Conservation (phyloP, 495 filamentous ascomycete genomes). For the Darksidea phi region DNA sequence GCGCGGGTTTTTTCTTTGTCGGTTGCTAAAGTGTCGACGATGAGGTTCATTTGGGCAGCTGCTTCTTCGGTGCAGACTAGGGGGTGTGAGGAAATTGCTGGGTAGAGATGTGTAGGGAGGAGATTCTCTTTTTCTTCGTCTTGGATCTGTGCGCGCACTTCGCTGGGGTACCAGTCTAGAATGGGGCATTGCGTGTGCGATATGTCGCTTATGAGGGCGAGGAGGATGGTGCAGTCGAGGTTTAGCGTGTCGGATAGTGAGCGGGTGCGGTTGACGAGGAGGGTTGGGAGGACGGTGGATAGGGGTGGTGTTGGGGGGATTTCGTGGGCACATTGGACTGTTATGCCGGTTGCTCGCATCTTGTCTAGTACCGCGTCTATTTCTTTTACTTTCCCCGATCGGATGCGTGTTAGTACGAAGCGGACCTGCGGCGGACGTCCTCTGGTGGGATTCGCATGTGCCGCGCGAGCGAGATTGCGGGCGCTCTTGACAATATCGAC, state of each 20-base stretch:
- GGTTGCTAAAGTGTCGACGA: slow-evolving; percentile 66
- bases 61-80: slow-evolving; percentile 66
- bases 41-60: slow-evolving; percentile 61
- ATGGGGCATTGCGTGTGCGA: slow-evolving; percentile 57
- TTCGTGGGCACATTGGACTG: slow-evolving; percentile 45
- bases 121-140: slow-evolving; percentile 61
- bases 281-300: slow-evolving; percentile 43
- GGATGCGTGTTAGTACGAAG: slow-evolving; percentile 61
- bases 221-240: slow-evolving; percentile 71
- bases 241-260: slow-evolving; percentile 61
- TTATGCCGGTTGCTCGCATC: slow-evolving; percentile 57
- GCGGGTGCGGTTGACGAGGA: slow-evolving; percentile 56
- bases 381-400: slow-evolving; percentile 50
- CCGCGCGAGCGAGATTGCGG: slow-evolving; percentile 53
- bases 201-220: slow-evolving; percentile 70
- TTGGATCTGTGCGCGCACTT: slow-evolving; percentile 64
- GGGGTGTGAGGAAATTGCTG: slow-evolving; percentile 53
- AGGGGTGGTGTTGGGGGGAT: slow-evolving; percentile 31
- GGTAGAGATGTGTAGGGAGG: slow-evolving; percentile 62
- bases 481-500: slow-evolving; percentile 56
- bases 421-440: slow-evolving; percentile 54
- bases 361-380: slow-evolving; percentile 58
- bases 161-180: slow-evolving; percentile 51
- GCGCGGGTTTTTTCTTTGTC: slow-evolving; percentile 59
- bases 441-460: slow-evolving; percentile 53